Conservation (phyloP, 805 yeast species). For the Suhomyces canberraensis region DNA sequence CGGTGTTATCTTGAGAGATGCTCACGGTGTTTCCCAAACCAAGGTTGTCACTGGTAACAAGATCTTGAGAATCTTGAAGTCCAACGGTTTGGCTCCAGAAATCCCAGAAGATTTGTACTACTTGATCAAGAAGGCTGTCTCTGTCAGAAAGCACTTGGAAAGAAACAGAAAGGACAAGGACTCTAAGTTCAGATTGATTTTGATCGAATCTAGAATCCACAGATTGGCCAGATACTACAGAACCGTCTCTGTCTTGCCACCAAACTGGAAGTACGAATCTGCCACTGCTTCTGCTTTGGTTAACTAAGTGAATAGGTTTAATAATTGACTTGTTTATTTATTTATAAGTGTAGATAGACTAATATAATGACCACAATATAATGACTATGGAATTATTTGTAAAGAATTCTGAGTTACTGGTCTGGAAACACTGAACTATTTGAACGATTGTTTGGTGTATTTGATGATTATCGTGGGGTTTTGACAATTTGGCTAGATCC, state of each 20-base stretch:
- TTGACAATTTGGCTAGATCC: no score
- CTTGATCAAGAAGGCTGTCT: constrained; percentile 98
- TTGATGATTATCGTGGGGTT: no score
- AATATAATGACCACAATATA: no score
- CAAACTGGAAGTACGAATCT: constrained; percentile 99
- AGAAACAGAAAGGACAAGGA: constrained; percentile 99
- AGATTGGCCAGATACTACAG: constrained; percentile 99
- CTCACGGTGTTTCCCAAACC: constrained; percentile 99
- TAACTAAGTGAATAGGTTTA: constrained; percentile 60
- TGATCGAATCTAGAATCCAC: constrained; percentile 99
- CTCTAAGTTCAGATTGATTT: constrained; percentile 99
- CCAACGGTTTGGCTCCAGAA: constrained; percentile 99
- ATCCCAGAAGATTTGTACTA: constrained; percentile 99
- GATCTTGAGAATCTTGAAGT: constrained; percentile 97
- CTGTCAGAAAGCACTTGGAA: constrained; percentile 99
- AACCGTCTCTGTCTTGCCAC: constrained; percentile 98
- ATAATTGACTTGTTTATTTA: constrained; percentile 7
- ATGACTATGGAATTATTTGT: no score
- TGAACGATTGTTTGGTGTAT: no score
- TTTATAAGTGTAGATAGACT: neutral
- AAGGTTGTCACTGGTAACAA: constrained; percentile 98
- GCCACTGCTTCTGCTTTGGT: constrained; percentile 99
- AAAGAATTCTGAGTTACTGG: no score
- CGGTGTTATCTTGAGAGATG: constrained; percentile 99
- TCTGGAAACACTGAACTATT: no score